Conservation (phyloP, 2,329 filamentous ascomycete species). For the Ophiostoma himal-ulmi region DNA sequence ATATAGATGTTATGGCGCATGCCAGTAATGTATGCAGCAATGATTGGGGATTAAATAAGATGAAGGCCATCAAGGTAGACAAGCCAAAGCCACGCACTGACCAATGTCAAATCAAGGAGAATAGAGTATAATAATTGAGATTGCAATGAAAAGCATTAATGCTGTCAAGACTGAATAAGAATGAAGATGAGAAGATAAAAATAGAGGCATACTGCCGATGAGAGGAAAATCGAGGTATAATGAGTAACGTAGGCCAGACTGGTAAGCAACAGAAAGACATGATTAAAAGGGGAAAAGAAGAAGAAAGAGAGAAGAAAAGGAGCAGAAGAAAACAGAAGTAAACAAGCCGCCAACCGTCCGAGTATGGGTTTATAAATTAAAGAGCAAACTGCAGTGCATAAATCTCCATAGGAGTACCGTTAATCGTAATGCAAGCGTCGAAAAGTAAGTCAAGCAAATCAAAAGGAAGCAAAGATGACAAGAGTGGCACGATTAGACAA, state of each 20-base stretch:
- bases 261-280: background rate
- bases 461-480: background rate
- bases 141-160: background rate
- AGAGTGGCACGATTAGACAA: slow-evolving; percentile 18
- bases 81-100: background rate
- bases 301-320: background rate
- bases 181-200: background rate
- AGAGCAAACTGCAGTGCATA: background rate
- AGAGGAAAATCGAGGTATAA: background rate
- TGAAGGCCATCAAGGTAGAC: background rate
- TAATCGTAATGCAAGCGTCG: background rate
- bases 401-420: slow-evolving; percentile 12
- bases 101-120: background rate
- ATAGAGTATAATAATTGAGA: background rate
- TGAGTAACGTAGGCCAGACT: background rate
- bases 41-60: background rate
- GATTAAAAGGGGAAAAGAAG: background rate
- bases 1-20: background rate
- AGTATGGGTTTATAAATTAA: slow-evolving; percentile 9
- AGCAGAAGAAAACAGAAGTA: background rate
- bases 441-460: background rate
- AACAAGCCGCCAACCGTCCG: background rate
- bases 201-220: background rate
- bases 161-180: background rate
- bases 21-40: background rate